These are phyloP conservation scores for Casuarina cunninghamiana DNA, from an alignment of 306 rosid species.

Conservation along the genomic window DNA sequence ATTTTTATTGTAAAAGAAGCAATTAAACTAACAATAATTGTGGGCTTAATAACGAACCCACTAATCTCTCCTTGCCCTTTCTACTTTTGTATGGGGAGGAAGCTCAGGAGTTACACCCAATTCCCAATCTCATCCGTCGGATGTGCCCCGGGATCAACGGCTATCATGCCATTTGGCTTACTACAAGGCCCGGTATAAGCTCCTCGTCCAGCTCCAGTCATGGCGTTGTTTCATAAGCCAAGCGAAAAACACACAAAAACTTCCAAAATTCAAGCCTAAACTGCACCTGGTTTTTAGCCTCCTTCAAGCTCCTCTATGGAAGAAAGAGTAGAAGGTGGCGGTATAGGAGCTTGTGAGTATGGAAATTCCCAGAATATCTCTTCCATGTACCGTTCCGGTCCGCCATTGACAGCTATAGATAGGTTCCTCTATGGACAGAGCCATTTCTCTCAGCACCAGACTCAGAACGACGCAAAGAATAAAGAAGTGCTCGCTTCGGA, in stretches of 20 bases:
- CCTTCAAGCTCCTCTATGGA: conserved; percentile 41
- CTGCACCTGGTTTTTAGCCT: conserved; percentile 15
- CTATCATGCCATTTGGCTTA: conserved; percentile 39
- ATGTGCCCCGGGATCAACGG: conserved; percentile 38
- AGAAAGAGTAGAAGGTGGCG: conserved; percentile 16
- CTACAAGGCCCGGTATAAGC: conserved; percentile 48
- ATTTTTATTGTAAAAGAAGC: neutral
- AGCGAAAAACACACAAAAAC: conserved; percentile 10
- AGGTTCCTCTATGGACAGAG: conserved; percentile 53
- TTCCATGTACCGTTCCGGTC: conserved; percentile 28
- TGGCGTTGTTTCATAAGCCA: conserved; percentile 3
- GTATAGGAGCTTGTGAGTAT: conserved; percentile 11
- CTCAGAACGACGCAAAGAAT: conserved; percentile 25
- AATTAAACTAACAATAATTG: conserved; percentile 16
- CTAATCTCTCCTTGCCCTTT: conserved; percentile 53
- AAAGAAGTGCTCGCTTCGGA: conserved; percentile 7
- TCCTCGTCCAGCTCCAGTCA: conserved; percentile 21
- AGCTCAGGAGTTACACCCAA: conserved; percentile 63
- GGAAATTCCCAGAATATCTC: conserved; percentile 14
- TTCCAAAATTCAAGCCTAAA: conserved; percentile 30
- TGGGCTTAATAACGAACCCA: conserved; percentile 39
- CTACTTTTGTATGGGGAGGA: conserved; percentile 46
- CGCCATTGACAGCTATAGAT: conserved; percentile 68
- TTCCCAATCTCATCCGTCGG: conserved; percentile 40
- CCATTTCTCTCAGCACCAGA: conserved; percentile 25